These are phyloP conservation scores for Plectosphaerella plurivora DNA, from an alignment of 2,329 filamentous ascomycete genomes.

Conservation along the genomic window DNA sequence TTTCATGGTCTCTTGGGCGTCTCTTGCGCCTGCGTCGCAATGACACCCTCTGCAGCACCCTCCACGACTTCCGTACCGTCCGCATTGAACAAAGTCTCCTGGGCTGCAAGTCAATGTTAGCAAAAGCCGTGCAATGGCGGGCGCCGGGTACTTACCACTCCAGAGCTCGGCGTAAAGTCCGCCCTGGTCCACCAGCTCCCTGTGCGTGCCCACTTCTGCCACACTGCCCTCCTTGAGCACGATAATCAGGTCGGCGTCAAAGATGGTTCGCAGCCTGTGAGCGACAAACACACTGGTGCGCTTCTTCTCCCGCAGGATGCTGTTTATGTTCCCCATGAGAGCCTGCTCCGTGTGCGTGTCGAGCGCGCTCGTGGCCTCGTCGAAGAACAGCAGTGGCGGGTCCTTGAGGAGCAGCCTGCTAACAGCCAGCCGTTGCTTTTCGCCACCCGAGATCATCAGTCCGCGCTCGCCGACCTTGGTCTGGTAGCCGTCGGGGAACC, in stretches of 20 bases:
- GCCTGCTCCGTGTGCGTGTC: constrained; percentile 93
- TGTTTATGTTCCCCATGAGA: constrained; percentile 87
- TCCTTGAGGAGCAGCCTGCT: constrained; percentile 83
- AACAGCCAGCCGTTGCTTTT: constrained; percentile 87
- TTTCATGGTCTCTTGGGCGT: background rate
- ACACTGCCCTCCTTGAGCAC: constrained; percentile 80
- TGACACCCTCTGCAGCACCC: constrained; percentile 41
- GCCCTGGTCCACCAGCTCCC: constrained; percentile 70
- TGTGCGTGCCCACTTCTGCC: constrained; percentile 85
- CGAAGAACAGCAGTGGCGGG: constrained; percentile 86
- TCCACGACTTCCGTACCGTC: constrained; percentile 34
- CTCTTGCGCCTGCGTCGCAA: background rate
- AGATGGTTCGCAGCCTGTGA: constrained; percentile 87
- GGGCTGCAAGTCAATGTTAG: constrained; percentile 37
- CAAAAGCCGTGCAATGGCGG: background rate
- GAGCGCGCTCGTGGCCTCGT: constrained; percentile 87
- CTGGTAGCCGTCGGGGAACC: constrained; percentile 81
- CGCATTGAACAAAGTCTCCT: constrained; percentile 55
- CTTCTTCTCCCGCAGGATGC: constrained; percentile 80
- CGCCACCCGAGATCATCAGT: constrained; percentile 94
- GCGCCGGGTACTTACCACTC: constrained; percentile 60
- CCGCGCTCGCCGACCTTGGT: constrained; percentile 92
- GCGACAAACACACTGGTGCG: constrained; percentile 94
- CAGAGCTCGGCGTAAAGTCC: constrained; percentile 87
- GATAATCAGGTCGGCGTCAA: constrained; percentile 88